These are phyloP conservation scores for Hyphopichia wangnamkhiaoensis DNA, from an alignment of 1,139 yeast genomes.

Conservation along the genomic window DNA sequence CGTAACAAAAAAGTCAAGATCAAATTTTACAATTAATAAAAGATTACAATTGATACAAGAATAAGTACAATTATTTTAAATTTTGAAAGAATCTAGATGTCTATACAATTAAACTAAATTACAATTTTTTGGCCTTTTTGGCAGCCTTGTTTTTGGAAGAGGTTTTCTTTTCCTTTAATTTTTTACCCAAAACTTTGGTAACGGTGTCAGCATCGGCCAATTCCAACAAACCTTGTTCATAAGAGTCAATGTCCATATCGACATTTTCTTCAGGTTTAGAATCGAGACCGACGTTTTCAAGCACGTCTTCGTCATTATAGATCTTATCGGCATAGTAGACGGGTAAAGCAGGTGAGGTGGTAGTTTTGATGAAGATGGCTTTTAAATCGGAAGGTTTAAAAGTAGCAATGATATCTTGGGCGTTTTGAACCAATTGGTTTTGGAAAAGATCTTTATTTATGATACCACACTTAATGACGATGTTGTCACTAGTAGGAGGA, in stretches of 20 bases:
- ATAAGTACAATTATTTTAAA: too few relatives aligned
- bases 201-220: slow-evolving; percentile 74
- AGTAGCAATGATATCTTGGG: slow-evolving; percentile 53
- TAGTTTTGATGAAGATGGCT: slow-evolving; percentile 68
- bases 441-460: slow-evolving; percentile 37
- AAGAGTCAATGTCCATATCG: slow-evolving; percentile 26
- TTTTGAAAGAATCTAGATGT: neutral
- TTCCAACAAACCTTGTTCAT: slow-evolving; percentile 79
- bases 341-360: slow-evolving; percentile 80
- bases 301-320: slow-evolving; percentile 38
- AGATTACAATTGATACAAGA: too few relatives aligned
- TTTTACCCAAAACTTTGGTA: slow-evolving; percentile 46
- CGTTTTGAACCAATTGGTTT: slow-evolving; percentile 50
- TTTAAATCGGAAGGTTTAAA: slow-evolving; percentile 51
- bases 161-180: slow-evolving; percentile 20
- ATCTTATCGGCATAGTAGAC: slow-evolving; percentile 68
- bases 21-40: too few relatives aligned
- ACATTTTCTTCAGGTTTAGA: slow-evolving; percentile 27
- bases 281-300: slow-evolving; percentile 23
- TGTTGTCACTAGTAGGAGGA: slow-evolving; percentile 74
- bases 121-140: slow-evolving; percentile 5
- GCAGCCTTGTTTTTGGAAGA: slow-evolving; percentile 16
- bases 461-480: slow-evolving; percentile 68
- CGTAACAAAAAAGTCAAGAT: too few relatives aligned
- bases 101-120: neutral